Conservation (phyloP, 305 asterid genomes). For the Salvia sclarea region DNA sequence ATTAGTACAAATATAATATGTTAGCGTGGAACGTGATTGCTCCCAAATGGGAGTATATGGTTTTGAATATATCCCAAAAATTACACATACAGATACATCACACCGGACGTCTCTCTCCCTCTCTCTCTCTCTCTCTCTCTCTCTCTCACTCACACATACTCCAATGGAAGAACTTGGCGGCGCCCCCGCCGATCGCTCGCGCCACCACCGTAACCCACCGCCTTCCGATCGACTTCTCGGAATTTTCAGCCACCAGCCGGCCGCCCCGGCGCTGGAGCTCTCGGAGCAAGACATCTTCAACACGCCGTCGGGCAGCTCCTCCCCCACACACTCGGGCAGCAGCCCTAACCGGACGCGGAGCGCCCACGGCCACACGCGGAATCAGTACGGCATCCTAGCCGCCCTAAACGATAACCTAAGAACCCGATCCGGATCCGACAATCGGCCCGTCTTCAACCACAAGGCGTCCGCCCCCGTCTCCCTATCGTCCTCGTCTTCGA, state of each 20-base stretch:
- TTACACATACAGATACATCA: background rate
- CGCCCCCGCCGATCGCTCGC: slow-evolving; percentile 41
- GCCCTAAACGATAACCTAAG: slow-evolving; percentile 36
- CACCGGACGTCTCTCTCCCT: slow-evolving; percentile 13
- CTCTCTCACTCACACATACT: background rate
- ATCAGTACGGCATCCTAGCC: slow-evolving; percentile 43
- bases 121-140: background rate
- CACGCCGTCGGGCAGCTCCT: slow-evolving; percentile 37
- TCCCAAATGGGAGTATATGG: slow-evolving; percentile 23
- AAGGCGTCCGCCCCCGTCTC: slow-evolving; percentile 50
- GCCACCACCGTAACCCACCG: slow-evolving; percentile 37
- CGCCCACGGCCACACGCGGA: slow-evolving; percentile 8
- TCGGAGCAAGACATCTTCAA: slow-evolving; percentile 55
- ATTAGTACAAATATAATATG: background rate
- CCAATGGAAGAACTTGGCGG: slow-evolving; percentile 44
- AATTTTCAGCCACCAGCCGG: slow-evolving; percentile 20
- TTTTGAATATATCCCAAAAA: background rate
- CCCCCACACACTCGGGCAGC: slow-evolving; percentile 27
- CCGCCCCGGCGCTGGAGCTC: slow-evolving; percentile 40
- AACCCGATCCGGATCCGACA: slow-evolving; percentile 37
- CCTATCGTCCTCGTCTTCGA: slow-evolving; percentile 42
- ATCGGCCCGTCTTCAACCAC: slow-evolving; percentile 58
- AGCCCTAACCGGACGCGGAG: slow-evolving; percentile 7
- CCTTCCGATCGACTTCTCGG: slow-evolving; percentile 43
- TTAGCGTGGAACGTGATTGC: slow-evolving; percentile 30